Evolutionary conservation across 23 red algal species (phyloP), one percentile per base, ranked within the genome.

Genomic region (Cyanidioschyzon merolae): DNA sequence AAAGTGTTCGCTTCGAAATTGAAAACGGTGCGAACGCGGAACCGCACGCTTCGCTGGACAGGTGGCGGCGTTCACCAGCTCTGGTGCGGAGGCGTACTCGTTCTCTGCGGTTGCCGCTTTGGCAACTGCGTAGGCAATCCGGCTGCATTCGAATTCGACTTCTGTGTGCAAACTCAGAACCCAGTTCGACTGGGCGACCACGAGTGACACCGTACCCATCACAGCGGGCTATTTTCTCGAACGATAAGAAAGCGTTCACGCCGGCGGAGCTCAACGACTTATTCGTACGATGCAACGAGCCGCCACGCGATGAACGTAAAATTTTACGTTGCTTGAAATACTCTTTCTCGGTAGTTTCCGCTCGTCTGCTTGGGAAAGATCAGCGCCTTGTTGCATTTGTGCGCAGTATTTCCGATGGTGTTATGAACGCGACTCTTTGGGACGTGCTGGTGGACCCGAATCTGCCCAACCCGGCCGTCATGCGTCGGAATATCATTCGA

Each of bases 401-500:
- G 29, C 63, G 63, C 63, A 32, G 63, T 27, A 32, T 71, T 12
- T 71, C 63, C 2, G 63, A 71, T 27, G 63, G 63, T 15, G 63
- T 27, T 7, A 25, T 71, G 63, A 71, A 71, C 29, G 63, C 32
- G 7, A 71, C 63, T 3, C 63, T 71, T 7, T 25, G 21, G 63
- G 63, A 71, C 32, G 63, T 71, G 63, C 32, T 71, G 16, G 63
- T 71, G 16, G 63, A 71, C 32, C 63, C 63, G 63, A 35, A 25
- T 12, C 63, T 71, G 63, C 63, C 63, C 16, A 35, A 71, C 63
- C 63, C 63, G 29, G 16, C 12, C 29, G 3, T 35, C 12, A 71
- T 71, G 63, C 63, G 63, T 3, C 63, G 12, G n/a, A 71, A 71
- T 35, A 35, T 71, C 63, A 32, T 71, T 7, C 63, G 63, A 71